phyloP scores from a whole-genome alignment of 2,329 filamentous ascomycete species.

The Fusarium sp. region DNA sequence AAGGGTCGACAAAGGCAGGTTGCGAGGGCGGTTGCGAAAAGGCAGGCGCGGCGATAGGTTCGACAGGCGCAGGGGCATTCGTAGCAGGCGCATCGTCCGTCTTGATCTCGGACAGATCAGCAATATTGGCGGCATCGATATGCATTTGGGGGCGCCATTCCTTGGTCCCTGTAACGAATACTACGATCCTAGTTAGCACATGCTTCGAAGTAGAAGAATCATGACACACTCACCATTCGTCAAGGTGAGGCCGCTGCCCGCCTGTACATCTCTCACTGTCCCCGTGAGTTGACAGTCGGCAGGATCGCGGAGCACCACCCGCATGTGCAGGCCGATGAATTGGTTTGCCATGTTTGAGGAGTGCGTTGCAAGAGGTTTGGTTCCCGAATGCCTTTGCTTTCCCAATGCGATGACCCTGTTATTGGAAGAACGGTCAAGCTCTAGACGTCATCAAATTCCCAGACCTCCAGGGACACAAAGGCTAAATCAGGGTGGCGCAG shows the following conservation, averaged over 20 bases:
- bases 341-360: constrained; percentile 62
- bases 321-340: constrained; percentile 82
- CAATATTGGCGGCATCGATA: constrained; percentile 60
- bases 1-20: constrained; percentile 79
- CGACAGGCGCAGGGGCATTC: constrained; percentile 42
- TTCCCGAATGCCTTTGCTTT: constrained; percentile 6
- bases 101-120: constrained; percentile 58
- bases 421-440: constrained; percentile 27
- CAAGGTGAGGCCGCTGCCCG: constrained; percentile 76
- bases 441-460: constrained; percentile 40
- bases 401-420: constrained; percentile 23
- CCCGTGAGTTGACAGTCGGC: constrained; percentile 75
- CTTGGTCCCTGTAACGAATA: constrained; percentile 58
- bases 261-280: constrained; percentile 74
- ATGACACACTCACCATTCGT: constrained; percentile 71
- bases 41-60: constrained; percentile 42
- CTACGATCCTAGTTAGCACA: constrained; percentile 42
- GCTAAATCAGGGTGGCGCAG: constrained; percentile 9
- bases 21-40: constrained; percentile 48
- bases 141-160: constrained; percentile 57
- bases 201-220: background rate
- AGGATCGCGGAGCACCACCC: constrained; percentile 77
- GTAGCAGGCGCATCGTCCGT: constrained; percentile 46
- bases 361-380: background rate
- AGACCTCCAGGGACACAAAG: constrained; percentile 5